Conservation (phyloP, 768 basidiomycete species). For the Podaxis sp. region DNA sequence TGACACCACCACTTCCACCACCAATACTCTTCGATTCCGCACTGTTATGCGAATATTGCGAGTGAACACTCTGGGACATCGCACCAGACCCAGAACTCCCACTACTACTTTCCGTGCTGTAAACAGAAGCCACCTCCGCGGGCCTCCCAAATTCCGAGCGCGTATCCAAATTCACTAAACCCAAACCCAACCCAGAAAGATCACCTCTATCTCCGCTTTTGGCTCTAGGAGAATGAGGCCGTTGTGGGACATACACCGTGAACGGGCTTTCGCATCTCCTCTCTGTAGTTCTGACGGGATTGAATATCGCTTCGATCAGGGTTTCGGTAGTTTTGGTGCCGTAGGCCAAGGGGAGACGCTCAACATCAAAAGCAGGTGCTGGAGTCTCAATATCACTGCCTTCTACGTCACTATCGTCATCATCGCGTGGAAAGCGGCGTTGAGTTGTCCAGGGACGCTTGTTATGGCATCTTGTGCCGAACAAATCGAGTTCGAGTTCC, state of each 20-base stretch:
- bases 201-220: not conserved
- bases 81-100: constrained; percentile 20
- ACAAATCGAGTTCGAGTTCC: constrained; percentile 36
- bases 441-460: not conserved
- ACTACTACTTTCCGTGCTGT: constrained; percentile 24
- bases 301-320: constrained; percentile 80
- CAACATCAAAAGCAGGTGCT: constrained; percentile 33
- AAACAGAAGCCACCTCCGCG: not conserved
- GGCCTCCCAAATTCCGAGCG: constrained; percentile 5
- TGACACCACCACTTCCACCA: constrained; percentile 15
- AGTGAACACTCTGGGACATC: constrained; percentile 9
- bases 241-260: constrained; percentile 35
- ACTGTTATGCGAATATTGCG: not conserved
- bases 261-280: constrained; percentile 40
- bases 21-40: constrained; percentile 6
- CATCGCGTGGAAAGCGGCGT: not conserved
- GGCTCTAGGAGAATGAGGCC: constrained; percentile 1
- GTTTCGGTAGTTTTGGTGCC: constrained; percentile 68
- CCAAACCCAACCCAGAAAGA: constrained; percentile 7
- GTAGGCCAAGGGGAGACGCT: constrained; percentile 50
- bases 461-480: constrained; percentile 22
- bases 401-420: not conserved
- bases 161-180: constrained; percentile 9
- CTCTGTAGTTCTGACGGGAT: constrained; percentile 56
- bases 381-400: not conserved